Conservation (phyloP, 2,329 filamentous ascomycete species). For the Elsinoe australis region DNA sequence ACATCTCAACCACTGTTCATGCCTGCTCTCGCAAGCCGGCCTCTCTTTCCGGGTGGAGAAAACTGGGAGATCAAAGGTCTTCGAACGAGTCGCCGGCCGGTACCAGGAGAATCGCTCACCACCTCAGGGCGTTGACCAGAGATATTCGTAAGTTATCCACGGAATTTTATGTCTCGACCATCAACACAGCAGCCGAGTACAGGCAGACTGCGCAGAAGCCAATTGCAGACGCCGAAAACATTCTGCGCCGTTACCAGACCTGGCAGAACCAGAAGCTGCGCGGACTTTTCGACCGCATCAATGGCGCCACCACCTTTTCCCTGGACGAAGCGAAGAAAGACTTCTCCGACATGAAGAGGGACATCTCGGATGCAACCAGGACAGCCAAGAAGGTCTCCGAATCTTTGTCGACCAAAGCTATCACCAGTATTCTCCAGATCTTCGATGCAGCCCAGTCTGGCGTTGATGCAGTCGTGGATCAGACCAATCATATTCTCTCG, state of each 20-base stretch:
- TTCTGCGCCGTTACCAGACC: no score
- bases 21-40: not conserved
- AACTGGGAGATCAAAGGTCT: not conserved
- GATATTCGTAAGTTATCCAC: not conserved
- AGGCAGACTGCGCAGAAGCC: not conserved
- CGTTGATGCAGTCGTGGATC: not conserved
- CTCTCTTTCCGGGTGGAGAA: not conserved
- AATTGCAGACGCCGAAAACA: no score
- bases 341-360: not conserved
- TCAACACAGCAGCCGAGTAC: not conserved
- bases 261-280: no score
- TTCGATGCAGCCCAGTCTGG: not conserved
- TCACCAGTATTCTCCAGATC: not conserved
- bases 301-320: not conserved
- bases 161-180: not conserved
- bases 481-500: not conserved
- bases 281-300: not conserved
- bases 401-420: not conserved
- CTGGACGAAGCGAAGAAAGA: not conserved
- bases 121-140: no score
- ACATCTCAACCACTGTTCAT: not conserved
- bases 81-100: no score
- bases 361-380: not conserved
- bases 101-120: no score
- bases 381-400: not conserved